A percentile compares a stretch with the other conserved stretches of the same genome.
Conservation (phyloP, 2,329 filamentous ascomycete genomes). For the Phyllosticta citriasiana region DNA sequence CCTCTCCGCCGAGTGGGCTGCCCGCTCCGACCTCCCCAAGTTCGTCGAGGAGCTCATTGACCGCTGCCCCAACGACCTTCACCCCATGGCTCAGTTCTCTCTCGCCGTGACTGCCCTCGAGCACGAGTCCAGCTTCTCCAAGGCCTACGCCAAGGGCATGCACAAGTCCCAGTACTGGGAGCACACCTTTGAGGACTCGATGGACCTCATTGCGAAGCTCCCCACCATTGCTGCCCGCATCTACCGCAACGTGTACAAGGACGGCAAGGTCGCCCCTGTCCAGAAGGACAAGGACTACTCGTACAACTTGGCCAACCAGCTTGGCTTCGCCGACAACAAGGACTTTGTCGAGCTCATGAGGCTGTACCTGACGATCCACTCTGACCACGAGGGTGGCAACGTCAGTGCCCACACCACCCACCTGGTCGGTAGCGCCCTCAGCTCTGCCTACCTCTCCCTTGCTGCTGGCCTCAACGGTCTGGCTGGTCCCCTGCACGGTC, state of each 20-base stretch:
- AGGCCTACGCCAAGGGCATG: conserved; percentile 97
- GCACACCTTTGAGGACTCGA: conserved; percentile 98
- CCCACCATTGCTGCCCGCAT: conserved; percentile 96
- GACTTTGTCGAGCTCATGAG: conserved; percentile 98
- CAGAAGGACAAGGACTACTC: conserved; percentile 99
- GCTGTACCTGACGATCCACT: conserved; percentile 99
- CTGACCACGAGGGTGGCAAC: conserved; percentile 98
- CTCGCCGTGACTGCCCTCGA: conserved; percentile 95
- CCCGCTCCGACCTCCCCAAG: conserved; percentile 91
- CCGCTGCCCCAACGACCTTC: conserved; percentile 96
- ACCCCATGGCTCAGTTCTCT: conserved; percentile 99
- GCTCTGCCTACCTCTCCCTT: conserved; percentile 94
- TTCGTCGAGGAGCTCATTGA: conserved; percentile 99
- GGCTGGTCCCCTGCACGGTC: conserved; percentile 93
- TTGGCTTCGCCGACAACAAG: conserved; percentile 87
- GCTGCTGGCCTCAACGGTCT: conserved; percentile 96
- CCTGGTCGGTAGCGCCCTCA: conserved; percentile 90
- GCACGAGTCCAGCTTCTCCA: conserved; percentile 94
- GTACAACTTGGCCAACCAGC: conserved; percentile 99
- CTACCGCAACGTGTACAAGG: conserved; percentile 99
- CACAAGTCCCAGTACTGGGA: conserved; percentile 99
- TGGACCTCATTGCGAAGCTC: conserved; percentile 99
- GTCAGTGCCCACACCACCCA: conserved; percentile 98
- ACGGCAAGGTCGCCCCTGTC: conserved; percentile 90
- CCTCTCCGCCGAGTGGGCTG: conserved; percentile 97